Evolutionary conservation across 2,329 filamentous ascomycete species (phyloP), one percentile per base, ranked within the genome.

Genomic region (Nemania abortiva): DNA sequence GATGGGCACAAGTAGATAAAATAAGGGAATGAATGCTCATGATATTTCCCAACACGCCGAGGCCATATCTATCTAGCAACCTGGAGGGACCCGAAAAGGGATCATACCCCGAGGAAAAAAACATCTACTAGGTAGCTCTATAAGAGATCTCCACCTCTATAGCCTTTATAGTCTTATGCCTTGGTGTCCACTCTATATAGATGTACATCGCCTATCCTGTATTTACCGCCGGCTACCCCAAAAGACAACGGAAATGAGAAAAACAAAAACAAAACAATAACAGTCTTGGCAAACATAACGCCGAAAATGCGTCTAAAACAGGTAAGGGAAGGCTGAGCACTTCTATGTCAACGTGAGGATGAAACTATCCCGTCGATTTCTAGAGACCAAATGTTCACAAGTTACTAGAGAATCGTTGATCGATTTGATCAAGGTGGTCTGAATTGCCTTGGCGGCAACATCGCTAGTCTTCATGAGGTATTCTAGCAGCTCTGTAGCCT

Each of bases 401-500:
- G 58, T 60, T 31, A 65, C 70, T 22, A 72, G 27, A 24, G 56
- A 63, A 1, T 62, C 22, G 63, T 72, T 62, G 49, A 71, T 27
- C 2, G 70, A 69, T 20, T 65, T 77, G 13, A 84, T 78, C 39
- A 82, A 79, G 18, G 84, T 69, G n/a, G 76, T 75, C 55, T 77
- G 78, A 66, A 83, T 73, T 29, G 82, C 80, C 45, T 77, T 75
- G 1, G 82, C 82, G 18, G 80, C 77, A 31, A 82, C 72, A 9
- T 77, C 69, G 54, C 79, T 76, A 27, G 77, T 83, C 72, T 84
- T 74, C 3, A 86, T 76, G 24, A 79, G 80, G 70, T 80, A 80
- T 15, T 81, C 79, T 24, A 86, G 73, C 15, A 86, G 70, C 50
- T 86, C 84, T 0, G 80, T 81, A 50, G 85, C 82, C 71, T 84